These are phyloP conservation scores for Pholiota adiposa DNA, from an alignment of 1,284 basidiomycete genomes.

Conservation along the genomic window DNA sequence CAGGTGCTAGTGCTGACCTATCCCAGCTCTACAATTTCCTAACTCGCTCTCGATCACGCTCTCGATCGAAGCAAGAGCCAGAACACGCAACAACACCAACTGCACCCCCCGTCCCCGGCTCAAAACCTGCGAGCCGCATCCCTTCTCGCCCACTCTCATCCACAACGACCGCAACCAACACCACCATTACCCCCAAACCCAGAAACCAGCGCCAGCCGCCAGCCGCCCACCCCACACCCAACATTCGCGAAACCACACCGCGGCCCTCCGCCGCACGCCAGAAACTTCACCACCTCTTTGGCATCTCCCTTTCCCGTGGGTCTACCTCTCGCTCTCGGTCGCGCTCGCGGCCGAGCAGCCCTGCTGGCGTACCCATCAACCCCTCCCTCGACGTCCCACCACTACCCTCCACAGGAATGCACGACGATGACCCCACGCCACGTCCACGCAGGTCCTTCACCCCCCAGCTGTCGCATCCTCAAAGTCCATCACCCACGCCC, in stretches of 20 bases:
- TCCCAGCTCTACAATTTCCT: conserved; percentile 56
- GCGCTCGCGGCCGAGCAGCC: conserved; percentile 36
- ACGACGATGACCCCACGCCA: conserved; percentile 33
- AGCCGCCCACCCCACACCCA: conserved; percentile 1
- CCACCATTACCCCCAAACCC: conserved; percentile 51
- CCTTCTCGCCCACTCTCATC: conserved; percentile 68
- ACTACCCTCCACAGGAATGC: conserved; percentile 24
- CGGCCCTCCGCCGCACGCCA: conserved; percentile 39
- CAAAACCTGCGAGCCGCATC: conserved; percentile 54
- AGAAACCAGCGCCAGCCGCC: conserved; percentile 29
- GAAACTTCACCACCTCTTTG: conserved; percentile 56
- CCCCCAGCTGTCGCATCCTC: conserved; percentile 26
- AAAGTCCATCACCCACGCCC: conserved; percentile 33
- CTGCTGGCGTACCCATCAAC: conserved; percentile 14
- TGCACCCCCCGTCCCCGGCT: conserved; percentile 26
- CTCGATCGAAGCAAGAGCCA: conserved; percentile 41
- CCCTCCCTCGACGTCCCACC: conserved; percentile 34
- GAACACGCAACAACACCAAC: conserved; percentile 14
- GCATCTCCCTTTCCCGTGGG: conserved; percentile 47
- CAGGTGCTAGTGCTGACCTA: not conserved
- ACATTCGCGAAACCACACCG: conserved; percentile 30
- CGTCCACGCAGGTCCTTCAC: conserved; percentile 29
- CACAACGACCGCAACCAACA: conserved; percentile 63
- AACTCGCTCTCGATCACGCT: conserved; percentile 55
- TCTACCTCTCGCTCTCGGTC: conserved; percentile 41